Evolutionary conservation across 345 rosid species (phyloP).

Genomic region (Hypericum perforatum): DNA sequence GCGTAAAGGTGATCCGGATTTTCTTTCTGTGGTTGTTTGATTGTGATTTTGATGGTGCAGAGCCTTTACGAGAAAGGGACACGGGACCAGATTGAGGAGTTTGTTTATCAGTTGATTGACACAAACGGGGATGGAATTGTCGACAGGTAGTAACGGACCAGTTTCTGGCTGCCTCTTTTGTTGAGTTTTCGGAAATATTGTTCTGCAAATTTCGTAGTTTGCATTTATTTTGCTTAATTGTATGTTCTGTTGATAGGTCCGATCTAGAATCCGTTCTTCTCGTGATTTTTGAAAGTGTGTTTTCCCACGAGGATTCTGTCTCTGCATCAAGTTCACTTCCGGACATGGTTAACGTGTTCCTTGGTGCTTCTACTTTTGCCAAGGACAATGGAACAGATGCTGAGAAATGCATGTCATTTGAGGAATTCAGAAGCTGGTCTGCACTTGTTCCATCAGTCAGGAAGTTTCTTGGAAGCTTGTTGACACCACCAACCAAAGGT

Average conservation of each 20-base stretch:
- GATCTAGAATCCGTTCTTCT: constrained; percentile 48
- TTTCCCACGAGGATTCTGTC: constrained; percentile 27
- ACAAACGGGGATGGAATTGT: constrained; percentile 48
- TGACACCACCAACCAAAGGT: constrained; percentile 63
- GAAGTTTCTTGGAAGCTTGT: constrained; percentile 75
- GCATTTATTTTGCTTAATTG: constrained; percentile 7
- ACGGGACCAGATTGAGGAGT: constrained; percentile 72
- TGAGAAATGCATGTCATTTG: constrained; percentile 58
- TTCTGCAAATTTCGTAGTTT: background rate
- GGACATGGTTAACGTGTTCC: constrained; percentile 37
- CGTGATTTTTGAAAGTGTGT: constrained; percentile 39
- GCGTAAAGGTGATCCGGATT: background rate
- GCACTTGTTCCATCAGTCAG: constrained; percentile 51
- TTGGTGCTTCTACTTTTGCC: constrained; percentile 53
- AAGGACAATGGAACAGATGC: constrained; percentile 26
- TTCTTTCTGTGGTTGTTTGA: background rate
- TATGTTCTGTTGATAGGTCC: constrained; percentile 40
- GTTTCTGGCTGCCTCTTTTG: background rate
- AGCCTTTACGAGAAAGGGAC: constrained; percentile 79
- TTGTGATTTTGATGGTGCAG: constrained; percentile 22
- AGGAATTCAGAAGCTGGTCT: constrained; percentile 72
- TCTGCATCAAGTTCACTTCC: constrained; percentile 24
- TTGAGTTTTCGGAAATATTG: background rate
- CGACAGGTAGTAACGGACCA: constrained; percentile 35
- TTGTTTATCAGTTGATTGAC: constrained; percentile 60